These are phyloP conservation scores for Suillus americanus DNA, from an alignment of 768 basidiomycete genomes.

Conservation along the genomic window DNA sequence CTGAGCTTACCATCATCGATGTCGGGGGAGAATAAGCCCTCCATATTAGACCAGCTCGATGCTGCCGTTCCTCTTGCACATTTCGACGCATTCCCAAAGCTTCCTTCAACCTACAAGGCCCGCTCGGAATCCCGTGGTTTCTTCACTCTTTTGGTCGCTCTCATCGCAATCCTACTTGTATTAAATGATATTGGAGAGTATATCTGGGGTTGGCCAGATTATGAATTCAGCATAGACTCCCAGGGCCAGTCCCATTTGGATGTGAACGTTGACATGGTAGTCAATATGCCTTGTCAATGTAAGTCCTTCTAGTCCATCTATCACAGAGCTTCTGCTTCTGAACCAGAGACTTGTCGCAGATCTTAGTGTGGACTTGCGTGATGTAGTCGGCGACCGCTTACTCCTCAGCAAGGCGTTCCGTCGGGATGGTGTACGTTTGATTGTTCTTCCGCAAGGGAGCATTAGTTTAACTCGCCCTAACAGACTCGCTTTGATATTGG, in stretches of 20 bases:
- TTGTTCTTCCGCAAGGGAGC: neutral
- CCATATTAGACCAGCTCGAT: conserved; percentile 65
- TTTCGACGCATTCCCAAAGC: conserved; percentile 88
- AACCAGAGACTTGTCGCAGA: conserved; percentile 41
- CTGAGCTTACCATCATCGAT: conserved; percentile 11
- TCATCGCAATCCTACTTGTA: conserved; percentile 70
- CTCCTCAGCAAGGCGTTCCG: conserved; percentile 78
- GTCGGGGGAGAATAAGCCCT: conserved; percentile 19
- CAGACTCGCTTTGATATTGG: conserved; percentile 80
- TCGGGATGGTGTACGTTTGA: conserved; percentile 73
- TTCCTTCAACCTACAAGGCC: conserved; percentile 77
- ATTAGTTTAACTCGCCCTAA: neutral
- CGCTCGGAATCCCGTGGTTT: conserved; percentile 80
- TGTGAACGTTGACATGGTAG: conserved; percentile 89
- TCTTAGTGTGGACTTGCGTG: conserved; percentile 85
- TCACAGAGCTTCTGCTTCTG: neutral
- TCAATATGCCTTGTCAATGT: conserved; percentile 94
- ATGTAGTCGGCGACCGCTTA: conserved; percentile 91
- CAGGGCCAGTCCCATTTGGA: conserved; percentile 62
- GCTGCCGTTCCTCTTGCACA: conserved; percentile 59
- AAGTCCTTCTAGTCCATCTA: conserved; percentile 34
- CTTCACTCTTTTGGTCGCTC: conserved; percentile 68
- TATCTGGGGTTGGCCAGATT: conserved; percentile 91
- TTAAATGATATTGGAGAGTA: conserved; percentile 90
- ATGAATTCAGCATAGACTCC: conserved; percentile 83